A percentile compares a stretch with the other conserved stretches of the same genome.
Conservation (phyloP, 192 early-diverging fungal species). For the Rhizophagus prolifer region DNA sequence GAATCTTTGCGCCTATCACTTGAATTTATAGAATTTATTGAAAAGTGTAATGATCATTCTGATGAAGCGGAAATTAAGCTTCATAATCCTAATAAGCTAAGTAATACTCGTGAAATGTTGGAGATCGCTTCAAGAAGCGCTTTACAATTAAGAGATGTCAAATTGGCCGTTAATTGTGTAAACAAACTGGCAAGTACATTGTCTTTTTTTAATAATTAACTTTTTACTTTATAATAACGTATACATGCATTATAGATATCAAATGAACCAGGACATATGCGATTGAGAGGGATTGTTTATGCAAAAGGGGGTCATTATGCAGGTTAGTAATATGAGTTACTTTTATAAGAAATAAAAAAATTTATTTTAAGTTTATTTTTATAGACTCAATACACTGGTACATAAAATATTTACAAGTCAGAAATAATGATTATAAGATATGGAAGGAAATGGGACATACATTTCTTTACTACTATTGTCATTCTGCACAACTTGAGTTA, state of each 20-base stretch:
- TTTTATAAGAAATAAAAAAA: neutral
- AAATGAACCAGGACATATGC: conserved; percentile 18
- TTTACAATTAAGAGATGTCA: neutral
- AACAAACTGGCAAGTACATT: conserved; percentile 3
- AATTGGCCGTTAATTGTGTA: conserved; percentile 12
- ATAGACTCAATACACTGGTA: conserved; percentile 11
- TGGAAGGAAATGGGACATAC: conserved; percentile 11
- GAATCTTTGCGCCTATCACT: neutral
- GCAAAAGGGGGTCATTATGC: conserved; percentile 5
- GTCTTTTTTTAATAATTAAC: neutral
- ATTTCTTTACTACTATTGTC: neutral
- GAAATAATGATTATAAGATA: conserved; percentile 21
- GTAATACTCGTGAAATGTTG: conserved; percentile 12
- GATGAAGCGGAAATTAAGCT: neutral
- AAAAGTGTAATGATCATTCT: neutral
- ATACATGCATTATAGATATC: neutral
- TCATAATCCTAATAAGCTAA: conserved; percentile 8
- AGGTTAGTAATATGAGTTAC: neutral
- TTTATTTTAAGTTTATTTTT: neutral
- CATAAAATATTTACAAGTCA: conserved; percentile 14
- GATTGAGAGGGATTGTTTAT: conserved; percentile 17
- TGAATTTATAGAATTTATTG: conserved; percentile 19
- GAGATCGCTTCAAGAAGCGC: conserved; percentile 14
- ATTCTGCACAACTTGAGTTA: neutral
- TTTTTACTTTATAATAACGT: neutral